Evolutionary conservation across 2,329 filamentous ascomycete species (phyloP).

Genomic region (Scedosporium apiospermum): DNA sequence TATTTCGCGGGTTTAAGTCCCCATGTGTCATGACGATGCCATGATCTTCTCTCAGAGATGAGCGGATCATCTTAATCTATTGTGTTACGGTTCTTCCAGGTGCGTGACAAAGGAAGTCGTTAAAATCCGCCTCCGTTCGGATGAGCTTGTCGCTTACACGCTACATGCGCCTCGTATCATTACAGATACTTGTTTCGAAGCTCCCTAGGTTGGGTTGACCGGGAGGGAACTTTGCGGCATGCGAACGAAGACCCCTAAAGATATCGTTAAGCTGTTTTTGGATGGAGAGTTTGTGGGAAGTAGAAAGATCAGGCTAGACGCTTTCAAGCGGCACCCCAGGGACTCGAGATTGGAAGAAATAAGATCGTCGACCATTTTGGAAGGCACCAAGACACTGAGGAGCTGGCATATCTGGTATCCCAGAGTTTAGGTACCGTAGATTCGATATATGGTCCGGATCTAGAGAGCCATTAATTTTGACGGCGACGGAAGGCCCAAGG

Average conservation of each 20-base stretch:
- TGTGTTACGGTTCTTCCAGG: not conserved
- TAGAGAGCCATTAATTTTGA: not conserved
- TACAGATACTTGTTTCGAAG: too few relatives aligned
- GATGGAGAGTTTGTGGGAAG: not conserved
- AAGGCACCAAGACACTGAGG: not conserved
- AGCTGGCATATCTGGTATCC: not conserved
- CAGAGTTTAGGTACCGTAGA: not conserved
- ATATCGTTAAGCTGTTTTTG: too few relatives aligned
- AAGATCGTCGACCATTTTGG: not conserved
- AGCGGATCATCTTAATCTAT: not conserved
- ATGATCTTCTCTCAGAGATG: not conserved
- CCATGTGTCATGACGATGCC: conserved; percentile 22
- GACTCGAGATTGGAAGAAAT: not conserved
- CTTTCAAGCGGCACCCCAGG: not conserved
- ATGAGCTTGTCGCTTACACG: too few relatives aligned
- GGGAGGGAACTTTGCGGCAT: too few relatives aligned
- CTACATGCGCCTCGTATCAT: too few relatives aligned
- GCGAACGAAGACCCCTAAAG: too few relatives aligned
- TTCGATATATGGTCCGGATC: not conserved
- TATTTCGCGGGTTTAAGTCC: conserved; percentile 23
- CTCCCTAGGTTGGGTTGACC: too few relatives aligned
- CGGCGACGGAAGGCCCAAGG: not conserved
- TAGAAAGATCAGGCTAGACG: not conserved
- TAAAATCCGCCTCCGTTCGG: not conserved
- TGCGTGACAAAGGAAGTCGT: not conserved